phyloP scores from a whole-genome alignment of 345 rosid genomes.

The Populus deltoides region DNA sequence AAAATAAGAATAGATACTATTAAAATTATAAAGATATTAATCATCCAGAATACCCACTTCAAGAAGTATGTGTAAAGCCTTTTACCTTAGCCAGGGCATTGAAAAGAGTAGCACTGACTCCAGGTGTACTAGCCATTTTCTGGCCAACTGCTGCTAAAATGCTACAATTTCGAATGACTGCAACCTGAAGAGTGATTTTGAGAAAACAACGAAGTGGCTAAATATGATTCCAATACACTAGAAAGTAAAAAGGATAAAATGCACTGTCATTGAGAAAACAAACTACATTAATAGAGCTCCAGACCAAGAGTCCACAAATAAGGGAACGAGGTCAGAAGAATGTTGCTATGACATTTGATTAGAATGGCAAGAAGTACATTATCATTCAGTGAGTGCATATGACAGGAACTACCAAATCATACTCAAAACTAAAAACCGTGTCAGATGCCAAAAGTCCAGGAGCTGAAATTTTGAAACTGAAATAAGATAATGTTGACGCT shows the following conservation, averaged over 20 bases:
- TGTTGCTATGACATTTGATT: neutral
- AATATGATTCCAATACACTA: conserved; percentile 8
- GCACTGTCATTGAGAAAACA: neutral
- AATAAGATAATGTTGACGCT: neutral
- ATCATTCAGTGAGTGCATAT: neutral
- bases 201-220: conserved; percentile 17
- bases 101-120: conserved; percentile 96
- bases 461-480: neutral
- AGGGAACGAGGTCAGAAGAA: neutral
- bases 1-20: neutral
- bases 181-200: conserved; percentile 48
- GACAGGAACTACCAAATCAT: neutral
- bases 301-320: neutral
- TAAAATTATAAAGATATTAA: neutral
- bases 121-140: conserved; percentile 99
- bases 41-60: neutral
- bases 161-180: conserved; percentile 80
- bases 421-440: neutral
- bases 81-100: conserved; percentile 91
- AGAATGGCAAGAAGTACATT: neutral
- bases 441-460: neutral
- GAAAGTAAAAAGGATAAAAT: neutral
- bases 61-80: neutral
- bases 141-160: conserved; percentile 96
- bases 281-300: neutral